phyloP scores from a whole-genome alignment of 2,329 filamentous ascomycete species.

The Hypoxylon sp. region DNA sequence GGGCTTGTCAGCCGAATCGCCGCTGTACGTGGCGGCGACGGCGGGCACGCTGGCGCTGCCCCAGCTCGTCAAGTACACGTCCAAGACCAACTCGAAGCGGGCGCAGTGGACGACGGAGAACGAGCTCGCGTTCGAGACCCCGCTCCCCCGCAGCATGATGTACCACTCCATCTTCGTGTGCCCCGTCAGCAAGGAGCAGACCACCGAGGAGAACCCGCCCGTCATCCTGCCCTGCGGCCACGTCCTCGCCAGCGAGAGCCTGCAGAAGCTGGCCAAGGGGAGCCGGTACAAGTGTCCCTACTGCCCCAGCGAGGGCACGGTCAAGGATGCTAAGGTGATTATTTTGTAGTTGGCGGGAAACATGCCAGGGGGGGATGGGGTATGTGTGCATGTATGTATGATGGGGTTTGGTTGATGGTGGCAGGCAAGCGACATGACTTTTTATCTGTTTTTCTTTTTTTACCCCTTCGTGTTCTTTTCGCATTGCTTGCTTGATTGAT shows the following conservation, averaged over 20 bases:
- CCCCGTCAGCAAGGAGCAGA: constrained; percentile 95
- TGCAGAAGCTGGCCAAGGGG: constrained; percentile 82
- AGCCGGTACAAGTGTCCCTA: constrained; percentile 94
- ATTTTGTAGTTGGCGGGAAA: constrained; percentile 69
- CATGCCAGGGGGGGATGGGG: too few relatives aligned
- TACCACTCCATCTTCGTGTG: constrained; percentile 99
- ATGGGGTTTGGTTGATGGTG: too few relatives aligned
- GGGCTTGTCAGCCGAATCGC: constrained; percentile 88
- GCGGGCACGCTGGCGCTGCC: constrained; percentile 93
- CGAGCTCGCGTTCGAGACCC: constrained; percentile 83
- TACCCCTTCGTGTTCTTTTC: too few relatives aligned
- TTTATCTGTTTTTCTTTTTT: too few relatives aligned
- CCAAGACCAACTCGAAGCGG: constrained; percentile 85
- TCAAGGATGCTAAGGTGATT: constrained; percentile 79
- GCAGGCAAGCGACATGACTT: too few relatives aligned
- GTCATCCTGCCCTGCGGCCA: constrained; percentile 98
- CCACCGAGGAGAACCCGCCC: constrained; percentile 89
- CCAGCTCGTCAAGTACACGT: constrained; percentile 85
- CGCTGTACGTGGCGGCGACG: constrained; percentile 90
- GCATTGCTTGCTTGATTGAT: too few relatives aligned
- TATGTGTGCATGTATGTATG: too few relatives aligned
- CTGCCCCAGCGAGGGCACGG: constrained; percentile 83
- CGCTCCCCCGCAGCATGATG: constrained; percentile 66
- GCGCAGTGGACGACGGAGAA: constrained; percentile 95
- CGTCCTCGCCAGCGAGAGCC: constrained; percentile 85